Evolutionary conservation across 164 flowering plant species (phyloP), one percentile per base, ranked within the genome.

Genomic region (Aristolochia fimbriata): DNA sequence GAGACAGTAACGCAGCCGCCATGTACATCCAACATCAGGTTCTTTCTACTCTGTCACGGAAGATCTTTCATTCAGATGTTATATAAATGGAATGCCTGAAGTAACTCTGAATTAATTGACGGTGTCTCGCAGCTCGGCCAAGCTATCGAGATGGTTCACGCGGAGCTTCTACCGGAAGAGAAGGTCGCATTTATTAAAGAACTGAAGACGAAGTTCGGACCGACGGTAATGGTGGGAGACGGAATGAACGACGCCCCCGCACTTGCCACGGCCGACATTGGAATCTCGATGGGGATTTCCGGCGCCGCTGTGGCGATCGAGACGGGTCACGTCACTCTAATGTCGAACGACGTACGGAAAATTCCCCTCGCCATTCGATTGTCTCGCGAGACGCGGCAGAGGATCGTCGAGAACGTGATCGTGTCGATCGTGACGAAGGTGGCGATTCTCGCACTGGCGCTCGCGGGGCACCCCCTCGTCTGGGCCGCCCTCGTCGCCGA

Each of bases 161-260:
- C 94, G 23, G 96, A 84, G 59, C 96, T 93, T 58, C 74, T 90
- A 17, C 99, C 99, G 0, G 82, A 90, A 70, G 92, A 87, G 61
- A 93, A 93, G 77, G 90, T 80, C 6, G 70, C 59, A 45, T 73
- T 86, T 24, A 78, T 90, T 41, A 65, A 65, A 48, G 74, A 71
- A 15, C 78, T 82, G 16, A 82, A 90, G 74, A 70, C 63, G 55
- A 77, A 6, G 43, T 7, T 73, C 8, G 88, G 87, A 3, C 70
- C 74, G 51, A 84, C 87, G 0, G 91, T 85, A 0, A 93, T 93
- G 99, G 64, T 90, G 1, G 97, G 99, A 8, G 99, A 93, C 58
- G 99, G 97, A 2, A 62, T 93, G 43, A 93, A 93, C 48, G 99
- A 93, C 71, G 97, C 95, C 10, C 94, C 96, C 0, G 97, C 99